Evolutionary conservation across 2,329 filamentous ascomycete genomes (phyloP).

Genomic region (Exutisphaerella laricina): DNA sequence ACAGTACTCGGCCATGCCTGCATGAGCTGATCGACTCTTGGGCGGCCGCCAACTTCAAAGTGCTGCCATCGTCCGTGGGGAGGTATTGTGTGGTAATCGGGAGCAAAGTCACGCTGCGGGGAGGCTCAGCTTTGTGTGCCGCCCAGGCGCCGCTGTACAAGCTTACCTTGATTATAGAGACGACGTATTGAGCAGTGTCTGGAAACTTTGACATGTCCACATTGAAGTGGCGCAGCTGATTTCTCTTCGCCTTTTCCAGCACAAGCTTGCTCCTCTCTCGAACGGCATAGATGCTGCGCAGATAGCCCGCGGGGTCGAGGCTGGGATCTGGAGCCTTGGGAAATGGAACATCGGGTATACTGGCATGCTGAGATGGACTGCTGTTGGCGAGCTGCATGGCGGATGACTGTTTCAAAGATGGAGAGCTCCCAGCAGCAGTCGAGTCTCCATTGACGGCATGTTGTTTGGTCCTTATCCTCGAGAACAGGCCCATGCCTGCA

Average conservation of each 20-base stretch:
- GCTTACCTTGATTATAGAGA: constrained; percentile 86
- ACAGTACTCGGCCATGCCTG: constrained; percentile 62
- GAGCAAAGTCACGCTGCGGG: constrained; percentile 62
- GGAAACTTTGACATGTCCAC: constrained; percentile 80
- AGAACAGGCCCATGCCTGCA: constrained; percentile 48
- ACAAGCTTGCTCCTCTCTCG: constrained; percentile 71
- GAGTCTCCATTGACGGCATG: constrained; percentile 12
- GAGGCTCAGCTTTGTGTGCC: not conserved
- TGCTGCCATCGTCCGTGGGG: constrained; percentile 83
- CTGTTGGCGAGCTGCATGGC: constrained; percentile 31
- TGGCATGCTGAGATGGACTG: constrained; percentile 40
- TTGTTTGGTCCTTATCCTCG: constrained; percentile 40
- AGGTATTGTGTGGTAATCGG: constrained; percentile 68
- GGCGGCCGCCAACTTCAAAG: constrained; percentile 72
- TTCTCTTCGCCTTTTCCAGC: constrained; percentile 68
- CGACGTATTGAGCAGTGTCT: constrained; percentile 78
- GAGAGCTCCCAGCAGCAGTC: constrained; percentile 17
- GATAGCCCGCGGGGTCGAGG: constrained; percentile 81
- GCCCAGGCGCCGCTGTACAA: not conserved
- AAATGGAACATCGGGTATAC: constrained; percentile 62
- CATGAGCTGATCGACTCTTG: constrained; percentile 66
- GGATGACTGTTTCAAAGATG: constrained; percentile 35
- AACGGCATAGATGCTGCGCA: constrained; percentile 83
- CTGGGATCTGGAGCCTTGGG: constrained; percentile 81
- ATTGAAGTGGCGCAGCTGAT: constrained; percentile 78